Evolutionary conservation across 129 eudicot species (phyloP).

Genomic region (Helianthus tuberosus): DNA sequence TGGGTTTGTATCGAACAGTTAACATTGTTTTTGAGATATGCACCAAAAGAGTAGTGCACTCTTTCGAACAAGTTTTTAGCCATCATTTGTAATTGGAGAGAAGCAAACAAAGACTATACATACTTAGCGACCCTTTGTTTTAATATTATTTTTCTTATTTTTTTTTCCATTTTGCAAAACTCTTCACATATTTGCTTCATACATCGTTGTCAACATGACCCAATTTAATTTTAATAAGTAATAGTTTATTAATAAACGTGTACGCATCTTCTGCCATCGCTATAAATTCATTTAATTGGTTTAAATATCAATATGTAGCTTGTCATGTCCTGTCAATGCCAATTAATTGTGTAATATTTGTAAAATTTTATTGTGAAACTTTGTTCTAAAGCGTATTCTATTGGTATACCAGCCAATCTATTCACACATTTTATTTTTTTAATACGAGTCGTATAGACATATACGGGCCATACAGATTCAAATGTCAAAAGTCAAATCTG

Average conservation of each 20-base stretch:
- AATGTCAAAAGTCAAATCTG: too few species aligned
- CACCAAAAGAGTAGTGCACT: neutral
- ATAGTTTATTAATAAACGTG: constrained; percentile 21
- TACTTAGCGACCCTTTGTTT: constrained; percentile 12
- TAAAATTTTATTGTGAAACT: neutral
- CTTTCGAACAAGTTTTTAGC: constrained; percentile 32
- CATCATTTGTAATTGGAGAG: constrained; percentile 8
- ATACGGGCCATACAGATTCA: too few species aligned
- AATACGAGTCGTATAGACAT: too few species aligned
- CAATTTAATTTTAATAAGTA: constrained; percentile 27
- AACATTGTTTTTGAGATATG: neutral
- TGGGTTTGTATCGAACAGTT: neutral
- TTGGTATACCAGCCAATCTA: too few species aligned
- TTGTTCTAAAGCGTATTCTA: too few species aligned
- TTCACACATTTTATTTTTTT: too few species aligned
- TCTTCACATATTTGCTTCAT: constrained; percentile 24
- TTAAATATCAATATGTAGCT: neutral
- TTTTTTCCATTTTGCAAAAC: neutral
- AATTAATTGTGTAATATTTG: neutral
- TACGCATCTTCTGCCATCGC: constrained; percentile 24
- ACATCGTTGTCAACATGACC: constrained; percentile 25
- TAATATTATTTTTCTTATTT: neutral
- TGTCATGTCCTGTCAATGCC: constrained; percentile 17
- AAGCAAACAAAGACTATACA: constrained; percentile 22
- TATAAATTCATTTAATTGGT: neutral